Evolutionary conservation across 257 asterid species (phyloP), one percentile per base, ranked within the genome.

Genomic region (Sherardia arvensis): DNA sequence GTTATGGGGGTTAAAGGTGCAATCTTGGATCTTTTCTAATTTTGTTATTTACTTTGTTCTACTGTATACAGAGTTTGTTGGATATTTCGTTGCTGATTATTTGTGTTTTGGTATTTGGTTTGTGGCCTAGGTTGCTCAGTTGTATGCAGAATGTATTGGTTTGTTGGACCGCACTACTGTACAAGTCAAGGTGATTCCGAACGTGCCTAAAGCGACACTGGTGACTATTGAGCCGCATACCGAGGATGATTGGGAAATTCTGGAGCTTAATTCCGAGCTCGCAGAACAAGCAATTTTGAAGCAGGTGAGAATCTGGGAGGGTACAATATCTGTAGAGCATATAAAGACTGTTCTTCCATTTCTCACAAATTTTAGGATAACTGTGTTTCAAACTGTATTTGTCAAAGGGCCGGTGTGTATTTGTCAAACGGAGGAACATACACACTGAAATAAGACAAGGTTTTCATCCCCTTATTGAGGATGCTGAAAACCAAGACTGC

Each of bases 241-340:
- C 1, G 99, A 90, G 84, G 99, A 93, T 74, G 99, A 90, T 78
- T 93, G 99, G 99, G 99, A 93, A 83, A 82, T 90, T 71, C 68
- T 93, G 85, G 99, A 93, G 81, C 97, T 93, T 61, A 93, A 93
- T 76, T 74, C 99, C 12, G 96, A 90, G 86, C 87, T 79, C 69
- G 95, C 99, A 33, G 96, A 90, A 70, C 76, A 79, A 66, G 77
- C 79, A 65, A 93, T 93, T 66, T 67, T 93, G 85, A 76, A 90
- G 81, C 96, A 93, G 97, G 99, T 89, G 74, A 57, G 11, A 43
- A 15, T 43, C 7, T 43, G n/a, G 20, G 51, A 43, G 51, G 51
- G 51, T 40, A n/a, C 58, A 47, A 57, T 8, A 25, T 58, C 21
- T 22, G 7, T 38, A 29, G 38, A 14, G 22, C 21, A 22, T 4